phyloP scores from a whole-genome alignment of 2,329 filamentous ascomycete species.

The Purpureocillium lavendulum region DNA sequence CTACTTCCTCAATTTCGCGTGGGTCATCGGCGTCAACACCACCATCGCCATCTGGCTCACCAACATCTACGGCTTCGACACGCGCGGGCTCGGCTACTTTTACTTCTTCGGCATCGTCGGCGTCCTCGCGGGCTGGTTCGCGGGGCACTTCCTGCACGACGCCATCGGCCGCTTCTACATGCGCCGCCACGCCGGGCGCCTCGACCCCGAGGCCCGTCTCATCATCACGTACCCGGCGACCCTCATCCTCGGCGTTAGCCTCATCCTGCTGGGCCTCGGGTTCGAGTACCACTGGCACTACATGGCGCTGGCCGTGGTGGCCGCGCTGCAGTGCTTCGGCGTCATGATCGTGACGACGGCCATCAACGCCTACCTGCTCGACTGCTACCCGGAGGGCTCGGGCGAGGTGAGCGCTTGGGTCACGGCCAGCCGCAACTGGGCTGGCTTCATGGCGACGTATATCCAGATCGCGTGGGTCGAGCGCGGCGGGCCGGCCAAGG shows the following conservation, averaged over 20 bases:
- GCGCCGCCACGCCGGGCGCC: constrained; percentile 35
- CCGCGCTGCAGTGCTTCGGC: constrained; percentile 38
- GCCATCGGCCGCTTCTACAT: constrained; percentile 35
- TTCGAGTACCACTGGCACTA: constrained; percentile 42
- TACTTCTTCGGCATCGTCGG: constrained; percentile 51
- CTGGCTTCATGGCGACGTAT: too few species aligned
- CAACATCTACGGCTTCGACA: constrained; percentile 40
- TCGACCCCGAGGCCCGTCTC: constrained; percentile 49
- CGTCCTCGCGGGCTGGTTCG: constrained; percentile 41
- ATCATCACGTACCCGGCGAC: constrained; percentile 36
- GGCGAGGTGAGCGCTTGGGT: constrained; percentile 14
- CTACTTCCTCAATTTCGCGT: constrained; percentile 30
- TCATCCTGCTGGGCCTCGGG: constrained; percentile 44
- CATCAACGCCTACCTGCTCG: constrained; percentile 35
- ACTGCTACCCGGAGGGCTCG: constrained; percentile 29
- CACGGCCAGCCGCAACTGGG: too few species aligned
- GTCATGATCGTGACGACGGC: constrained; percentile 40
- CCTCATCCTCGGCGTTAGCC: constrained; percentile 38
- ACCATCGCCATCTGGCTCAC: constrained; percentile 43
- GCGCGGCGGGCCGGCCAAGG: too few species aligned
- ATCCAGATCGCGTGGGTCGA: too few species aligned
- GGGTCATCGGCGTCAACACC: constrained; percentile 48
- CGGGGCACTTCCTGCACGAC: constrained; percentile 50
- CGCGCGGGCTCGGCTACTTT: constrained; percentile 42
- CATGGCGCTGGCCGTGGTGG: constrained; percentile 22